phyloP scores from a whole-genome alignment of 805 yeast genomes.

The Candida methanosorbosa region DNA sequence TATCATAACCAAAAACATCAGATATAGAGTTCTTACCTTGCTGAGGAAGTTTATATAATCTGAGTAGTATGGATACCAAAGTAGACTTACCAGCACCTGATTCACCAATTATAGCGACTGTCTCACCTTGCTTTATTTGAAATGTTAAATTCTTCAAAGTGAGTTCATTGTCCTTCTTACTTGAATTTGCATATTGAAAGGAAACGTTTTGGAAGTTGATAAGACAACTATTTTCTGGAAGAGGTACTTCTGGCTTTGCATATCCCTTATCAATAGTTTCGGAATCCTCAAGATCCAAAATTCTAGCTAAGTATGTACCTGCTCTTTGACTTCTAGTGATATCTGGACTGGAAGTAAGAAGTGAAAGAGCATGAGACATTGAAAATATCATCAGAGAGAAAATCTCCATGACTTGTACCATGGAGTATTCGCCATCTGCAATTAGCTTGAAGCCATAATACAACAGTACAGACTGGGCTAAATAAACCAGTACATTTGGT shows the following conservation, averaged over 20 bases:
- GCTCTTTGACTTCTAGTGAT: slow-evolving; percentile 74
- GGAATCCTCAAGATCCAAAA: slow-evolving; percentile 28
- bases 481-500: slow-evolving; percentile 41
- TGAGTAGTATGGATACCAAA: slow-evolving; percentile 43
- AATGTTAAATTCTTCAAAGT: slow-evolving; percentile 37
- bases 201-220: slow-evolving; percentile 35
- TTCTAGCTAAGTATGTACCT: slow-evolving; percentile 40
- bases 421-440: slow-evolving; percentile 43
- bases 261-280: slow-evolving; percentile 29
- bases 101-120: slow-evolving; percentile 67
- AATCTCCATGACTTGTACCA: slow-evolving; percentile 56
- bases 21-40: not conserved
- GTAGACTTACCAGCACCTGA: slow-evolving; percentile 95
- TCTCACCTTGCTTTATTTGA: slow-evolving; percentile 33
- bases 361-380: slow-evolving; percentile 48
- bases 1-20: slow-evolving; percentile 37
- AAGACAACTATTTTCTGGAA: slow-evolving; percentile 6
- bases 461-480: slow-evolving; percentile 64
- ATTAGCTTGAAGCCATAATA: slow-evolving; percentile 77
- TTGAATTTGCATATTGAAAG: slow-evolving; percentile 38
- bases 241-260: slow-evolving; percentile 17
- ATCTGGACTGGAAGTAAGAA: slow-evolving; percentile 67
- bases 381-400: slow-evolving; percentile 70
- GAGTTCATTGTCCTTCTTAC: slow-evolving; percentile 2
- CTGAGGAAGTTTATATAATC: slow-evolving; percentile 30